These are phyloP conservation scores for Keithomyces neogunnii DNA, from an alignment of 2,329 filamentous ascomycete species.

Conservation along the genomic window DNA sequence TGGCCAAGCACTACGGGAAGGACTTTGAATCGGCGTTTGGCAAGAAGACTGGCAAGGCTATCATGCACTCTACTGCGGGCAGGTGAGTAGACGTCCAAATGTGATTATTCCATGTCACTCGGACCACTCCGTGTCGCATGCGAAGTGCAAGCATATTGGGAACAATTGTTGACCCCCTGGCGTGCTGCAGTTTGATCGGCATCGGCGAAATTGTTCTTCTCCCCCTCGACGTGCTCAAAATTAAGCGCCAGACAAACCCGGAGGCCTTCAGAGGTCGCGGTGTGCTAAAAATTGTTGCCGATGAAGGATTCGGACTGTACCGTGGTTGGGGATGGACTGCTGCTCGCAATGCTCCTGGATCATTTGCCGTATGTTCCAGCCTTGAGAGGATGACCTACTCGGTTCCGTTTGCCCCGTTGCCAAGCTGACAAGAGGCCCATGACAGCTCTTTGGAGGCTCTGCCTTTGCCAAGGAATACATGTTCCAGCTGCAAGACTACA, in stretches of 20 bases:
- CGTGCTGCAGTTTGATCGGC: slow-evolving; percentile 64
- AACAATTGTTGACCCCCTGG: slow-evolving; percentile 10
- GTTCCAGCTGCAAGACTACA: slow-evolving; percentile 86
- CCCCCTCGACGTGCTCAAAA: slow-evolving; percentile 94
- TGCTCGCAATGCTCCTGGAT: slow-evolving; percentile 91
- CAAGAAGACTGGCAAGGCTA: slow-evolving; percentile 94
- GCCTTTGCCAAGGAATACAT: slow-evolving; percentile 97
- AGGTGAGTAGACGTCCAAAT: slow-evolving; percentile 42
- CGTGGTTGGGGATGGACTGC: slow-evolving; percentile 97
- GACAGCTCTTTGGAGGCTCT: slow-evolving; percentile 89
- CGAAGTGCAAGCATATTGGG: not conserved
- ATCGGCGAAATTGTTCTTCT: slow-evolving; percentile 96
- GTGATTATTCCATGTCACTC: not conserved
- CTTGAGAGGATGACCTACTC: not conserved
- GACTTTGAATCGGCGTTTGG: slow-evolving; percentile 86
- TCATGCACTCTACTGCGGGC: slow-evolving; percentile 95
- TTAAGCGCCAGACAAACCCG: slow-evolving; percentile 98
- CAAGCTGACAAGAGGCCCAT: not conserved
- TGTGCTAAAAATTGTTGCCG: slow-evolving; percentile 77
- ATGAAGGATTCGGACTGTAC: slow-evolving; percentile 94
- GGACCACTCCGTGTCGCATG: not conserved
- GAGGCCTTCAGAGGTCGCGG: slow-evolving; percentile 95
- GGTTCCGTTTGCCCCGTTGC: not conserved
- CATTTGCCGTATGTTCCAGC: slow-evolving; percentile 71
- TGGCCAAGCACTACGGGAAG: slow-evolving; percentile 68